These are phyloP conservation scores for Nicotiana tabacum DNA, from an alignment of 257 asterid species.

Conservation along the genomic window DNA sequence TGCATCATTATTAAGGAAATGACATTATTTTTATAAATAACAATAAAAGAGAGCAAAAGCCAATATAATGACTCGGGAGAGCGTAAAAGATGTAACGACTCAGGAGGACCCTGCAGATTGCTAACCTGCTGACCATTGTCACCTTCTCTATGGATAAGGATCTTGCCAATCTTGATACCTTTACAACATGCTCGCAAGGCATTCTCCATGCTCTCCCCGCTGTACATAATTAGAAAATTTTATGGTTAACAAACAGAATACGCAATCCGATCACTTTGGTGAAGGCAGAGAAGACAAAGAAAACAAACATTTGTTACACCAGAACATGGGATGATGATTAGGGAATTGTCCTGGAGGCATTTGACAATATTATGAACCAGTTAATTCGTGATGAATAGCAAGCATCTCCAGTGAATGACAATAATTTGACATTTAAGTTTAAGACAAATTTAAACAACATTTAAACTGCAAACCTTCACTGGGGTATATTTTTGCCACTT, in stretches of 20 bases:
- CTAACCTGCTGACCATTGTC: conserved; percentile 92
- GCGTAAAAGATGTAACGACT: background rate
- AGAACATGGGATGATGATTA: background rate
- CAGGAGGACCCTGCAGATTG: background rate
- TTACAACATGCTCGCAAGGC: conserved; percentile 98
- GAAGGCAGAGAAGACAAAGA: background rate
- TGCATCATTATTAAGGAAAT: conserved; percentile 28
- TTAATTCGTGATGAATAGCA: background rate
- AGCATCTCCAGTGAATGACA: background rate
- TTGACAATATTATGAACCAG: background rate
- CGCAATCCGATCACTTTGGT: conserved; percentile 2
- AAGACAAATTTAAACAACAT: background rate
- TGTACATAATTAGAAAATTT: conserved; percentile 22
- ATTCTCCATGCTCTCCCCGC: conserved; percentile 93
- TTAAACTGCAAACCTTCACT: background rate
- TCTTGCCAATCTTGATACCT: conserved; percentile 97
- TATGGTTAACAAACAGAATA: background rate
- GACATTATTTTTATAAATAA: background rate
- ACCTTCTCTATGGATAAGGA: conserved; percentile 94
- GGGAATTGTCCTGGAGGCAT: background rate
- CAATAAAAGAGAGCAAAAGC: conserved; percentile 4
- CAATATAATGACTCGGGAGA: background rate
- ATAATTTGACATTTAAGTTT: background rate
- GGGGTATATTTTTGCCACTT: background rate
- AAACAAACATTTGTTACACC: background rate